Evolutionary conservation across 768 basidiomycete genomes (phyloP).

Genomic region (Boletus sp.): DNA sequence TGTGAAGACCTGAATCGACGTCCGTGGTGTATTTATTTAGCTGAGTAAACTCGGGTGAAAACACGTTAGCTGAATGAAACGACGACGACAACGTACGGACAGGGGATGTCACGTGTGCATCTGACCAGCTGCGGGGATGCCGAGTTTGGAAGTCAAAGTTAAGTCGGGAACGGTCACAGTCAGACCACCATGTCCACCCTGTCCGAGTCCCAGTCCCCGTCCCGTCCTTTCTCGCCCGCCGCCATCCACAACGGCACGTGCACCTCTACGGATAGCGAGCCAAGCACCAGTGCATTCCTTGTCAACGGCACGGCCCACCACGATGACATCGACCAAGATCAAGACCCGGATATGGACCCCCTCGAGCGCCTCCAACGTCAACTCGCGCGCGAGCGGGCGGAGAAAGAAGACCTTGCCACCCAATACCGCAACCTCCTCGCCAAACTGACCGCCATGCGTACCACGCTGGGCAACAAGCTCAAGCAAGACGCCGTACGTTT

Average conservation of each 20-base stretch:
- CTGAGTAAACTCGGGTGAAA: too few relatives aligned
- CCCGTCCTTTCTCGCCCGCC: conserved; percentile 33
- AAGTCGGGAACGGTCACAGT: background rate
- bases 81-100: too few relatives aligned
- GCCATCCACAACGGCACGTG: conserved; percentile 22
- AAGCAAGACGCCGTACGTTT: conserved; percentile 89
- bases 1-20: too few relatives aligned
- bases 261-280: conserved; percentile 43
- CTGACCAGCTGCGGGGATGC: background rate
- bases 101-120: background rate
- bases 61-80: too few relatives aligned
- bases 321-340: conserved; percentile 40
- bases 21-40: too few relatives aligned
- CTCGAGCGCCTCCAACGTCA: conserved; percentile 65
- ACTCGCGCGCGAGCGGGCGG: conserved; percentile 69
- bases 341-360: conserved; percentile 45
- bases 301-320: conserved; percentile 35
- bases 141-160: conserved; percentile 10
- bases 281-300: conserved; percentile 25
- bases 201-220: conserved; percentile 29
- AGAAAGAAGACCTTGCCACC: conserved; percentile 81
- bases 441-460: conserved; percentile 91
- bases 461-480: conserved; percentile 88
- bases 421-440: conserved; percentile 86
- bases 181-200: conserved; percentile 16